Percentiles rank a stretch among this genome's conserved stretches.
phyloP scores from a whole-genome alignment of 2,329 filamentous ascomycete genomes.

The Raffaelea arxii region DNA sequence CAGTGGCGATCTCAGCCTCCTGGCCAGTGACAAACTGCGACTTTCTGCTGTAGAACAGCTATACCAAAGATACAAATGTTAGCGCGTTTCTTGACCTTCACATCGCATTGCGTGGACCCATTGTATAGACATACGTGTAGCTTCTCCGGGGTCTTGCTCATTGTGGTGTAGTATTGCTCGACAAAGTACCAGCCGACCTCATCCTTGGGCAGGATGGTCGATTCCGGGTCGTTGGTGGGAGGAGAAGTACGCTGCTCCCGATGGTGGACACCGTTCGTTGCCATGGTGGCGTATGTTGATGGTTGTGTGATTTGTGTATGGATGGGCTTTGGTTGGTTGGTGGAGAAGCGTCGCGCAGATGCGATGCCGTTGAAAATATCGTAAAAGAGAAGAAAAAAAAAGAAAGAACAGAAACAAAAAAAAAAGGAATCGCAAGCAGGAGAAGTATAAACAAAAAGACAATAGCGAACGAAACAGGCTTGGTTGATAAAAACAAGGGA shows the following conservation, averaged over 20 bases:
- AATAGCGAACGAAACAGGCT: no score
- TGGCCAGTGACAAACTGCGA: slow-evolving; percentile 90
- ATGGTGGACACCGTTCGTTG: slow-evolving; percentile 42
- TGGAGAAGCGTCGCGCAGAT: no score
- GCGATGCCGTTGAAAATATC: neutral
- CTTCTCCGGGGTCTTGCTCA: slow-evolving; percentile 90
- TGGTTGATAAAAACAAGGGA: neutral
- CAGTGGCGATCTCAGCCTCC: slow-evolving; percentile 79
- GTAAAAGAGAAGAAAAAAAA: neutral
- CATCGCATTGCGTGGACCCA: neutral
- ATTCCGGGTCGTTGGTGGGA: slow-evolving; percentile 20
- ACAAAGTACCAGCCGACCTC: slow-evolving; percentile 99
- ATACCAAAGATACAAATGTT: neutral
- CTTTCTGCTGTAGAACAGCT: slow-evolving; percentile 92
- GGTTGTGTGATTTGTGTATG: neutral
- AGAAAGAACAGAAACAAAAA: no score
- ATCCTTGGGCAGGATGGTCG: slow-evolving; percentile 56
- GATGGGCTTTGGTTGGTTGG: neutral
- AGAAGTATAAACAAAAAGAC: no score
- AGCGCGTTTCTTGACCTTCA: neutral
- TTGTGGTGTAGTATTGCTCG: slow-evolving; percentile 96
- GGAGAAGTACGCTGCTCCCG: slow-evolving; percentile 29
- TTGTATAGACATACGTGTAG: slow-evolving; percentile 57
- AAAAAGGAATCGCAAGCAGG: neutral
- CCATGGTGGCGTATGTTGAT: slow-evolving; percentile 32